Evolutionary conservation across 2,329 filamentous ascomycete species (phyloP).

Genomic region (Colletotrichum brevisporum): DNA sequence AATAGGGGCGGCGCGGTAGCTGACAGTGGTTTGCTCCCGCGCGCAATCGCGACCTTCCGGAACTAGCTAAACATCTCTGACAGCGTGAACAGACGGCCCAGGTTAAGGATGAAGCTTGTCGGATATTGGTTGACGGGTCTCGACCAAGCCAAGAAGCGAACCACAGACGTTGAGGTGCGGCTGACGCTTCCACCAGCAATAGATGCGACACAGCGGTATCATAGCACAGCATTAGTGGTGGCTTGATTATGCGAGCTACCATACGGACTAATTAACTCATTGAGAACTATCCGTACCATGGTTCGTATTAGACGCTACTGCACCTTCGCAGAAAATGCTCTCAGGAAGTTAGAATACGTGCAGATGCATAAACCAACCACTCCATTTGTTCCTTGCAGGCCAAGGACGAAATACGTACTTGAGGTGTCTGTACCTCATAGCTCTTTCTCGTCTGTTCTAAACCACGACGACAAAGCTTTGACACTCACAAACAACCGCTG

Average conservation of each 20-base stretch:
- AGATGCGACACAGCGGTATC: not conserved
- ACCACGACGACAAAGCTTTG: not conserved
- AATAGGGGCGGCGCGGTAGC: not conserved
- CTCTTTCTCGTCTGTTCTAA: not conserved
- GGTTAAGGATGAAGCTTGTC: not conserved
- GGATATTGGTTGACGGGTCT: slow-evolving; percentile 18
- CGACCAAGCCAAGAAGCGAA: not conserved
- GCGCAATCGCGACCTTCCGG: slow-evolving; percentile 2
- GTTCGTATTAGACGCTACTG: too few relatives aligned
- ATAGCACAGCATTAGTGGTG: too few relatives aligned
- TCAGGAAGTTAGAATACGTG: too few relatives aligned
- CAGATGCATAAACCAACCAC: not conserved
- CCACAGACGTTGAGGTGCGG: slow-evolving; percentile 7
- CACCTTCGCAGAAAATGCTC: too few relatives aligned
- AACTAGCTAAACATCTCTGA: not conserved
- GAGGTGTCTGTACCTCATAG: not conserved
- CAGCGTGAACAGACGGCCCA: slow-evolving; percentile 27
- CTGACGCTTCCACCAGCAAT: not conserved
- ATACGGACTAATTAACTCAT: too few relatives aligned
- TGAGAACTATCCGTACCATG: too few relatives aligned
- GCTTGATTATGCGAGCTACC: too few relatives aligned
- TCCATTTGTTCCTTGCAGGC: not conserved
- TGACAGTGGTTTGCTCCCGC: not conserved
- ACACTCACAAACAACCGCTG: not conserved
- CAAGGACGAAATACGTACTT: not conserved